Evolutionary conservation across 768 basidiomycete species (phyloP).

Genomic region (Phanerochaete sordida): DNA sequence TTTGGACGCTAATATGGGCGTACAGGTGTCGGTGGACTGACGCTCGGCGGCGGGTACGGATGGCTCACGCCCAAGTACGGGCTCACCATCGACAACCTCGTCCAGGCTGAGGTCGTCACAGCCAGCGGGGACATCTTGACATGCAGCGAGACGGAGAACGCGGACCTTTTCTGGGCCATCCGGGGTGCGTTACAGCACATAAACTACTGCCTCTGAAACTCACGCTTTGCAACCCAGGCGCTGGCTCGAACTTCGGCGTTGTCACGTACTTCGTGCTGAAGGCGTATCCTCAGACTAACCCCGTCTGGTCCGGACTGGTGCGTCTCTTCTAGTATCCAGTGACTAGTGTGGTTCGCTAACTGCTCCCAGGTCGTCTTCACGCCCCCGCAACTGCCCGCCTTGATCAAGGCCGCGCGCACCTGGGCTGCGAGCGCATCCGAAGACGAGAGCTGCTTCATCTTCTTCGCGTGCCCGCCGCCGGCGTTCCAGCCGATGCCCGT

Average conservation of each 20-base stretch:
- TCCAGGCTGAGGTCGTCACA: slow-evolving; percentile 7
- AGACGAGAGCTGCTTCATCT: slow-evolving; percentile 6
- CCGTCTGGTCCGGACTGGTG: slow-evolving; percentile 7
- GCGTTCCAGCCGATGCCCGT: slow-evolving; percentile 3
- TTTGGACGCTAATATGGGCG: neutral
- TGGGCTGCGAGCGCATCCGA: neutral
- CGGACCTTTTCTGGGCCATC: slow-evolving; percentile 30
- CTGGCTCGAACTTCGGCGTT: slow-evolving; percentile 25
- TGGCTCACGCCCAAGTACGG: slow-evolving; percentile 19
- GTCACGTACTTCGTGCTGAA: slow-evolving; percentile 19
- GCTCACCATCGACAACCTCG: slow-evolving; percentile 16
- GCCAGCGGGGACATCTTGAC: slow-evolving; percentile 18
- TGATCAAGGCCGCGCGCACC: neutral
- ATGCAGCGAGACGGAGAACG: slow-evolving; percentile 19
- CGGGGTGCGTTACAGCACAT: slow-evolving; percentile 14
- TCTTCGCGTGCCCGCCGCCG: slow-evolving; percentile 7
- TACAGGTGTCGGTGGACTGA: slow-evolving; percentile 14
- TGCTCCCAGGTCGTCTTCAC: slow-evolving; percentile 2
- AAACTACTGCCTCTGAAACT: neutral
- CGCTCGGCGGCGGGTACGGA: slow-evolving; percentile 13
- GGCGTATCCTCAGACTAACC: slow-evolving; percentile 8
- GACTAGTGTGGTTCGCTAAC: neutral
- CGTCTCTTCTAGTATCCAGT: neutral
- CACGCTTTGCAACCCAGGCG: slow-evolving; percentile 12
- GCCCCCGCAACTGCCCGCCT: neutral